These are phyloP conservation scores for Cryptococcus depauperatus DNA, from an alignment of 1,284 basidiomycete species.

Conservation along the genomic window DNA sequence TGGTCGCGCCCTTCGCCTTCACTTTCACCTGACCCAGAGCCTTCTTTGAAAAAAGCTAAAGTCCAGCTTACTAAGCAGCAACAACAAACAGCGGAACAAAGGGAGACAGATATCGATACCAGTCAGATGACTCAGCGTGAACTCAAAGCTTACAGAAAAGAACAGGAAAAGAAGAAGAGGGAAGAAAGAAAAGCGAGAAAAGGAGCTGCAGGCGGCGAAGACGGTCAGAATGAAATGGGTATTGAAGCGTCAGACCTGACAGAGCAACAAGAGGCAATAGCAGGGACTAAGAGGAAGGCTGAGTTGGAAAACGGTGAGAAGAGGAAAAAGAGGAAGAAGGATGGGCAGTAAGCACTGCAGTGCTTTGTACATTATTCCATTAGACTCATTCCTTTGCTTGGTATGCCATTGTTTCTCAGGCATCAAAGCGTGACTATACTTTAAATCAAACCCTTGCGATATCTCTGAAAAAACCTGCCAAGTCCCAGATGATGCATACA, in stretches of 20 bases:
- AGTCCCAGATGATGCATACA: too few species aligned
- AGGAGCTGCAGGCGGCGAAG: constrained; percentile 3
- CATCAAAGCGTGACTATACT: too few species aligned
- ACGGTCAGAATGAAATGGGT: constrained; percentile 10
- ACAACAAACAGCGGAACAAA: neutral
- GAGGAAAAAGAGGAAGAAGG: constrained; percentile 31
- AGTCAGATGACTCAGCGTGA: constrained; percentile 27
- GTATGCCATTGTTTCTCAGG: too few species aligned
- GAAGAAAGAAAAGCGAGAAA: constrained; percentile 38
- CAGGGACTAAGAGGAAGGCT: constrained; percentile 13
- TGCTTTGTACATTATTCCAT: too few species aligned
- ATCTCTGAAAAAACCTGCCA: too few species aligned
- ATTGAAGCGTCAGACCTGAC: too few species aligned
- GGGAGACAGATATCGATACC: constrained; percentile 23
- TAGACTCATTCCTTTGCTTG: too few species aligned
- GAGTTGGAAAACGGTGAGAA: constrained; percentile 9
- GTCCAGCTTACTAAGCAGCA: constrained; percentile 1
- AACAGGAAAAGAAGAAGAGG: constrained; percentile 35
- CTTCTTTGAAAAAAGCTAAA: constrained; percentile 16
- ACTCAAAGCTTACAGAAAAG: constrained; percentile 37
- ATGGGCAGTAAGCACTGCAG: too few species aligned
- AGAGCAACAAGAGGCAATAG: constrained; percentile 14
- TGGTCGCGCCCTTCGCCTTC: constrained; percentile 16
- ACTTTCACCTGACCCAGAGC: constrained; percentile 20
- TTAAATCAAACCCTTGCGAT: too few species aligned